Evolutionary conservation across 1,284 basidiomycete genomes (phyloP).

Genomic region (Stereum hirsutum): DNA sequence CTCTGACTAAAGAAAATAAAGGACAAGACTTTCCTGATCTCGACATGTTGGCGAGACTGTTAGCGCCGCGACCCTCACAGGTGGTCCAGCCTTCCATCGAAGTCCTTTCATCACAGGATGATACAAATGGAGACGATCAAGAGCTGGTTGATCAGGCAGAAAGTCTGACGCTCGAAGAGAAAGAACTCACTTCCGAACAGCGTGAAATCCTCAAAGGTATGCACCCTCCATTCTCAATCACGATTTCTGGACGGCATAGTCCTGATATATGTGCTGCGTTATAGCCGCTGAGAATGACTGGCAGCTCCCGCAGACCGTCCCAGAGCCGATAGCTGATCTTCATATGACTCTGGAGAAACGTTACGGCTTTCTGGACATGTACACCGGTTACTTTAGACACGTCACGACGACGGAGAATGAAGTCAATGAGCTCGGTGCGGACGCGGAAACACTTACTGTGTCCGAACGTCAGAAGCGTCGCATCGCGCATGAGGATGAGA

Average conservation of each 20-base stretch:
- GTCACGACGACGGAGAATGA: conserved; percentile 68
- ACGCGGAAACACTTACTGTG: conserved; percentile 41
- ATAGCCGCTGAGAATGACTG: conserved; percentile 69
- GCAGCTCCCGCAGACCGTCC: conserved; percentile 57
- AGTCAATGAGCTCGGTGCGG: conserved; percentile 64
- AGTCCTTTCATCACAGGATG: conserved; percentile 39
- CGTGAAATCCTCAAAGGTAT: conserved; percentile 54
- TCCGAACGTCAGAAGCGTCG: conserved; percentile 39
- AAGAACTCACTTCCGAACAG: conserved; percentile 25
- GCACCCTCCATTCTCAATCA: conserved; percentile 4
- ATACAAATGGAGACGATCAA: conserved; percentile 24
- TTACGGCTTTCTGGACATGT: conserved; percentile 68
- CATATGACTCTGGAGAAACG: conserved; percentile 32
- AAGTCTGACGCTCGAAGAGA: conserved; percentile 29
- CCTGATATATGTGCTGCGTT: too few relatives aligned
- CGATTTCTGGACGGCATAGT: neutral
- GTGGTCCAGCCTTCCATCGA: conserved; percentile 47
- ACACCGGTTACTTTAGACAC: conserved; percentile 67
- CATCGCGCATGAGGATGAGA: conserved; percentile 52
- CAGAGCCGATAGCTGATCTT: conserved; percentile 28
- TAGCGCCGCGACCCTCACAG: conserved; percentile 49
- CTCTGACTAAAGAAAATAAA: conserved; percentile 53
- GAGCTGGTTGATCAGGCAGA: conserved; percentile 31
- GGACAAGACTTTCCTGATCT: conserved; percentile 66
- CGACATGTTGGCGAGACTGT: conserved; percentile 64